A percentile compares a stretch with the other conserved stretches of the same genome.
Conservation (phyloP, 2,329 filamentous ascomycete species). For the Fusarium penzigii region DNA sequence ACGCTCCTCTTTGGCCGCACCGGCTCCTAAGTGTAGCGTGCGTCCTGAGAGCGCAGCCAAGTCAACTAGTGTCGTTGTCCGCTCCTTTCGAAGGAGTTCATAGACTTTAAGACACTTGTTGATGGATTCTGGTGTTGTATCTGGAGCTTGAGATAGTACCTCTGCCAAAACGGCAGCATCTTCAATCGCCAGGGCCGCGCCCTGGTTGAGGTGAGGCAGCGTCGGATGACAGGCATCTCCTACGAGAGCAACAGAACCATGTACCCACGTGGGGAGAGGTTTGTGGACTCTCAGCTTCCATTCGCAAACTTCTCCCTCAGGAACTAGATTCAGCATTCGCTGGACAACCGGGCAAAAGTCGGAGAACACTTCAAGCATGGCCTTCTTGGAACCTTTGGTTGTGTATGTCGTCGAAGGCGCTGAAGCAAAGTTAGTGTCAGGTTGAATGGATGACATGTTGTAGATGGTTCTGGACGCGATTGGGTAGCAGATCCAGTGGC, state of each 20-base stretch:
- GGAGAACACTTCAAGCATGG: constrained; percentile 61
- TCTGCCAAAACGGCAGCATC: constrained; percentile 63
- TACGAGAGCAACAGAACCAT: constrained; percentile 56
- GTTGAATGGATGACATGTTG: constrained; percentile 64
- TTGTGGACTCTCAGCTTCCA: constrained; percentile 63
- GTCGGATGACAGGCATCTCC: constrained; percentile 69
- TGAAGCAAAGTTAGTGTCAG: constrained; percentile 60
- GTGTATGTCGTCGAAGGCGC: constrained; percentile 63
- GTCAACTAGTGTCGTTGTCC: constrained; percentile 54
- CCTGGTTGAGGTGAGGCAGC: constrained; percentile 66
- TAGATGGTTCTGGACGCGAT: constrained; percentile 67
- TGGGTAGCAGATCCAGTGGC: constrained; percentile 79
- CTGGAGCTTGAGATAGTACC: constrained; percentile 45
- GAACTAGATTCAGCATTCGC: constrained; percentile 60
- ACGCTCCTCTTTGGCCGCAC: constrained; percentile 56
- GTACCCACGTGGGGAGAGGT: constrained; percentile 58
- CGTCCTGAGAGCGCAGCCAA: constrained; percentile 53
- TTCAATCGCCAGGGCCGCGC: constrained; percentile 67
- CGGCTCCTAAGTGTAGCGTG: constrained; percentile 56
- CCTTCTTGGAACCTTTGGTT: constrained; percentile 60
- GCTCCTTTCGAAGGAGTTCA: constrained; percentile 57
- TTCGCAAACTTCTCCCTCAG: constrained; percentile 64
- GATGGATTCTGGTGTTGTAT: constrained; percentile 40
- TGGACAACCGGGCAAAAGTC: constrained; percentile 63
- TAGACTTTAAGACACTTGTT: constrained; percentile 55